Base-by-base conservation (phyloP, 2,329 filamentous ascomycete species). In the Alternaria tenuissima region DNA sequence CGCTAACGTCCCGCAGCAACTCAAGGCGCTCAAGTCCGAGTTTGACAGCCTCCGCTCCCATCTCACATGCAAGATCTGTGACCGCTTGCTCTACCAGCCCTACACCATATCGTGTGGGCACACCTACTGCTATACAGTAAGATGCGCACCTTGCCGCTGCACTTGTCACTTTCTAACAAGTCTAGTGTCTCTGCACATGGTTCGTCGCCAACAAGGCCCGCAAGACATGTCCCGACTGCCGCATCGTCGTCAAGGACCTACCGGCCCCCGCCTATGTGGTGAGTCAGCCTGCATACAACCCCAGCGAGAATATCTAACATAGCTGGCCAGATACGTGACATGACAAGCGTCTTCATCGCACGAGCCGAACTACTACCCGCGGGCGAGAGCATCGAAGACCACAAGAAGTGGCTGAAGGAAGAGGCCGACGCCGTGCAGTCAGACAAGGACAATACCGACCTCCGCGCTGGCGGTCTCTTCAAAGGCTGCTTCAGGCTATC, bases 181-280 rank as follows among this genome's bases (percentile, higher is more conserved):
- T 64, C 28, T 74, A 87, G 85, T 87, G 87, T 68, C 79, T 87
- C 43, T 83, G 82, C 66, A 85, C 83, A 61, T 86, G 84, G 84
- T 87, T 86, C 71, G 74, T 76, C 38, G 82, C 77, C 68, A 82
- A 85, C 67, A 84, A 80, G 71, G 79, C 78, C 43, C 87, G 85
- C 69, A 89, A 88, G 74, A 88, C 88, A 68, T 91, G 89, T 75
- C 89, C 89, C 16, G 88, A 91, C 73, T 91, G 89, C 73, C 84
- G 89, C 61, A 81, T 85, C 4, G 78, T 81, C 36, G 86, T 91
- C 58, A 84, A 81, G 64, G 78, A 85, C 28, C 80, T 86, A 65
- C 89, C 89, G 1, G 86, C 87, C 7, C 89, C 88, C 26, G 87
- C 88, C 41, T 91, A 89, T 71, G 75, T 90, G 42, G 86, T 88